A percentile compares a stretch with the other conserved stretches of the same genome.
These are phyloP conservation scores for Batrachochytrium dendrobatidis DNA, from an alignment of 371 early-diverging fungal species.

Conservation along the genomic window DNA sequence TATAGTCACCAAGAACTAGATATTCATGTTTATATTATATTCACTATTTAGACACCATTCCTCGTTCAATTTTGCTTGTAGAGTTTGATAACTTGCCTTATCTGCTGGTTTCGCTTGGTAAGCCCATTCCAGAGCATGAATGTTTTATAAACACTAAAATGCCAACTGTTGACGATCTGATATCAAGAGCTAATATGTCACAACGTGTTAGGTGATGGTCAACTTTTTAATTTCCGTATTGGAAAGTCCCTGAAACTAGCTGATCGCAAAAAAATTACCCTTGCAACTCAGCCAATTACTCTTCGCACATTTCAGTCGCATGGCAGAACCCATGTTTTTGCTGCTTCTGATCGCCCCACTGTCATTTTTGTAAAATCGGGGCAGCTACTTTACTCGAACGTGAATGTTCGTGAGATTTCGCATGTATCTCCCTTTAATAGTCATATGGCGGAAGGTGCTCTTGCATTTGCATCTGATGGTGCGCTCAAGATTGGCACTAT, in stretches of 20 bases:
- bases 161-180: background rate
- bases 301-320: conserved; percentile 55
- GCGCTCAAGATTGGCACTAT: conserved; percentile 62
- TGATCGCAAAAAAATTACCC: conserved; percentile 58
- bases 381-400: conserved; percentile 65
- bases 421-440: conserved; percentile 53
- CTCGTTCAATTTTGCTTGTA: conserved; percentile 65
- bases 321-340: conserved; percentile 60
- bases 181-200: too few species aligned
- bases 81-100: conserved; percentile 56
- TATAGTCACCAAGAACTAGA: too few species aligned
- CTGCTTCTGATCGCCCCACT: conserved; percentile 74
- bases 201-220: conserved; percentile 60
- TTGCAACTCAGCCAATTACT: conserved; percentile 72
- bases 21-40: too few species aligned
- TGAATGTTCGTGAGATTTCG: conserved; percentile 58
- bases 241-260: conserved; percentile 21
- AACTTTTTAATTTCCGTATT: conserved; percentile 51
- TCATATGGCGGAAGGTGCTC: conserved; percentile 45
- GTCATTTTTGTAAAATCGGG: conserved; percentile 56
- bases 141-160: background rate
- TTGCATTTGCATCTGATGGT: conserved; percentile 55
- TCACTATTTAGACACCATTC: conserved; percentile 57
- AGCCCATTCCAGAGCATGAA: background rate
- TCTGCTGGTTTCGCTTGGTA: conserved; percentile 66